Evolutionary conservation across 441 rosid genomes (phyloP).

Genomic region (Brassica hybrid): DNA sequence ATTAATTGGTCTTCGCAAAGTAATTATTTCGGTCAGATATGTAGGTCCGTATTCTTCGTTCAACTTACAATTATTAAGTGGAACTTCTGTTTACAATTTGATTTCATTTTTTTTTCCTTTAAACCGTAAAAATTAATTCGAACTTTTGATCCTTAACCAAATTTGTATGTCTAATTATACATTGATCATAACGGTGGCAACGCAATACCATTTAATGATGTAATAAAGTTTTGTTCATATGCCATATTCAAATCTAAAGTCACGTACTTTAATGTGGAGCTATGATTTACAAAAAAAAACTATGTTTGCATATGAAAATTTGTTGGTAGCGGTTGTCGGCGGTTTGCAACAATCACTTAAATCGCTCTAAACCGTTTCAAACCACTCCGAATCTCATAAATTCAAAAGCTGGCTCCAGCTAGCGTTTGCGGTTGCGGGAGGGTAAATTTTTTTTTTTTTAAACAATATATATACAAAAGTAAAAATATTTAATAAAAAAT

Average conservation of each 20-base stretch:
- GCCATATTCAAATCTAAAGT: not conserved
- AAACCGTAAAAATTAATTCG: not conserved
- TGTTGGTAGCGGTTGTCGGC: no score
- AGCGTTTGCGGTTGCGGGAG: no score
- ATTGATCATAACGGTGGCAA: not conserved
- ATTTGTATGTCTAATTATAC: not conserved
- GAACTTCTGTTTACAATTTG: not conserved
- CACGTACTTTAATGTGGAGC: not conserved
- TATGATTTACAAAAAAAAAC: not conserved
- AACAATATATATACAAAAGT: no score
- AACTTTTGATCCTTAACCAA: not conserved
- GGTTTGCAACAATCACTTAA: no score
- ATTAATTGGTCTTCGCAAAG: slow-evolving; percentile 32
- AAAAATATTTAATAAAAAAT: no score
- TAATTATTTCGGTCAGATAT: slow-evolving; percentile 36
- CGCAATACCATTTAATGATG: not conserved
- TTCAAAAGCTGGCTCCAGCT: no score
- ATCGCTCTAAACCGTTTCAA: no score
- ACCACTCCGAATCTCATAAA: no score
- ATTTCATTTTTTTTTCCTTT: not conserved
- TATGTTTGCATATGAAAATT: slow-evolving; percentile 1
- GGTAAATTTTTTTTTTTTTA: no score
- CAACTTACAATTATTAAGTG: not conserved
- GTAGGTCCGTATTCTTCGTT: slow-evolving; percentile 34
- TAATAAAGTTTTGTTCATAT: not conserved